Evolutionary conservation across 176 grass and related monocot species (phyloP).

Genomic region (Triticum dicoccoides): DNA sequence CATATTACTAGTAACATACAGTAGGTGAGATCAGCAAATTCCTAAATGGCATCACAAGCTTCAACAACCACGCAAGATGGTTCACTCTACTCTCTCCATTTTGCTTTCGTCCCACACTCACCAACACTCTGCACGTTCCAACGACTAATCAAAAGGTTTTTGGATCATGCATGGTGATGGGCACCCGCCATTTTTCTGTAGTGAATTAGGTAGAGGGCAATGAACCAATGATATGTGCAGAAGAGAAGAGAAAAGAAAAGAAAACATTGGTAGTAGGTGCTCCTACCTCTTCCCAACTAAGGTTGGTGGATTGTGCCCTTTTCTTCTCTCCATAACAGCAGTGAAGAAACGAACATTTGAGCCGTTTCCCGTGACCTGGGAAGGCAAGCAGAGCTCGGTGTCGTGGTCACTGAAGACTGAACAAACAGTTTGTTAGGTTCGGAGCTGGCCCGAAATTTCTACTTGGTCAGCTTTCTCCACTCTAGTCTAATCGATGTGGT

Average conservation of each 20-base stretch:
- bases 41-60: not conserved
- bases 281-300: not conserved
- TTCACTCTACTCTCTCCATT: not conserved
- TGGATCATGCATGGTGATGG: slow-evolving; percentile 3
- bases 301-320: slow-evolving; percentile 8
- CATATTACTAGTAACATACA: too few relatives aligned
- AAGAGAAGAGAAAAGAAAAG: not conserved
- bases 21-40: not conserved
- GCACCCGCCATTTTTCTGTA: not conserved
- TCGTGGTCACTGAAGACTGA: not conserved
- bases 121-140: not conserved
- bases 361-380: too few relatives aligned
- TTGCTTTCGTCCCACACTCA: not conserved
- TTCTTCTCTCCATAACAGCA: not conserved
- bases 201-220: not conserved
- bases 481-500: not conserved
- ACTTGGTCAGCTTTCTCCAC: not conserved
- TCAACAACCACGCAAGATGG: not conserved
- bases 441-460: not conserved
- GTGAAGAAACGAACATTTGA: too few relatives aligned
- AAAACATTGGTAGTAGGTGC: slow-evolving; percentile 15
- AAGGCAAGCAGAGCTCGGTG: not conserved
- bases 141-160: not conserved
- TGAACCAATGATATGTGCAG: too few relatives aligned
- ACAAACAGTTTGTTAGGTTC: not conserved